Base-by-base conservation (phyloP, 108 stramenopile genomes). In the Nannochloropsis gaditana region DNA sequence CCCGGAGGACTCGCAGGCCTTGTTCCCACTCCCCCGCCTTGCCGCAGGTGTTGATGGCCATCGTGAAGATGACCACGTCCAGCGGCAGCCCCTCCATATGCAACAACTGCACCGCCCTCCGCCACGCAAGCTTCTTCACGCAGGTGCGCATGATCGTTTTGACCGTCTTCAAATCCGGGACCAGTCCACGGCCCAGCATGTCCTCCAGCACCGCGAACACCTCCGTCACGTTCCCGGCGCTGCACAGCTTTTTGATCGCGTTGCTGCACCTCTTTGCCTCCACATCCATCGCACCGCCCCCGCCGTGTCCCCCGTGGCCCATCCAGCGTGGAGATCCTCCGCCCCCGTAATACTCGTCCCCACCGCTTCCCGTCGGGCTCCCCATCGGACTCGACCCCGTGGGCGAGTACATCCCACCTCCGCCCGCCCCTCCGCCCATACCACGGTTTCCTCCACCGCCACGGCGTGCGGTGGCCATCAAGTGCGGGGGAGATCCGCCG, bases 1-100 rank as follows among this genome's bases (percentile, higher is more conserved):
- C 79, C 9, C 79, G 59, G 9, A 87, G 73, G 45, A 87, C 31
- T 9, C 79, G 47, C 87, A 87, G 5, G 79, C 41, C 87, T 11
- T 88, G 84, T 84, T 84, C 43, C 87, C 87, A 88, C 82, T 87
- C 59, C n/a, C 87, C 83, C 31, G 87, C 83, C 44, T 43, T 45
- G 1, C 83, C 83, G 45, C 87, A 87, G 5, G 59, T 73, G 59
- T 73, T 73, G 59, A 73, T 73, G n/a, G 59, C 59, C 59, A 73
- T 73, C 2, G 59, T 73, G 59, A 73, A 73, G 59, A 73, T 73
- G 59, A 73, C 59, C 59, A 73, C 59, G 59, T 73, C 59, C 59
- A 73, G 59, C 59, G 59, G 59, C 59, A 73, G 59, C 19, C 59
- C 59, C n/a, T 4, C 8, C 8, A n/a, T 73, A n/a, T 73, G 59